These are phyloP conservation scores for Kluyveromyces starmeri DNA, from an alignment of 805 yeast genomes.

Conservation along the genomic window DNA sequence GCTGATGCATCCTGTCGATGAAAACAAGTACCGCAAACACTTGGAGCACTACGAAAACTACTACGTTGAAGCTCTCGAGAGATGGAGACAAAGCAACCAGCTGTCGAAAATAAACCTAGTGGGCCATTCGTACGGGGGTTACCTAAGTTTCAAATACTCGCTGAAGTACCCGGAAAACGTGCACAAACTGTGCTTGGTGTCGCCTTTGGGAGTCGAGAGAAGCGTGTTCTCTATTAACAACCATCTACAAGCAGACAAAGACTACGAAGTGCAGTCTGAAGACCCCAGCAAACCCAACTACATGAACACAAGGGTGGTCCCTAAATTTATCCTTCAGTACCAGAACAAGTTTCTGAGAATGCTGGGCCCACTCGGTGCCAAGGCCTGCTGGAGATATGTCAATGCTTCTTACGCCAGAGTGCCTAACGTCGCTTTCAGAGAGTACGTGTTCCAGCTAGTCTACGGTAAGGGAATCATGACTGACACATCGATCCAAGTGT, in stretches of 20 bases:
- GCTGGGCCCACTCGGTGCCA: slow-evolving; percentile 36
- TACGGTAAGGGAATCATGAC: slow-evolving; percentile 16
- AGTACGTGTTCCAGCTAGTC: slow-evolving; percentile 19
- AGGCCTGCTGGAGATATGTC: slow-evolving; percentile 28
- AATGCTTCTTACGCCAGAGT: slow-evolving; percentile 23
- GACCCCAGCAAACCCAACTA: slow-evolving; percentile 33
- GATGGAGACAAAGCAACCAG: slow-evolving; percentile 46
- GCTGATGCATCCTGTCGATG: slow-evolving; percentile 15
- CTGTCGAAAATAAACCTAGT: slow-evolving; percentile 50
- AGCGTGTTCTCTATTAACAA: slow-evolving; percentile 49
- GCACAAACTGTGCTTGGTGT: slow-evolving; percentile 47
- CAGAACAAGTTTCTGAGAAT: slow-evolving; percentile 42
- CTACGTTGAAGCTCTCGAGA: slow-evolving; percentile 51
- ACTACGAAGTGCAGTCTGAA: slow-evolving; percentile 30
- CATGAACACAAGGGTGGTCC: slow-evolving; percentile 24
- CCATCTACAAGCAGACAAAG: slow-evolving; percentile 10
- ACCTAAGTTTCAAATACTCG: slow-evolving; percentile 57
- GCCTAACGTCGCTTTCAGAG: slow-evolving; percentile 20
- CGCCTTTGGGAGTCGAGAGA: slow-evolving; percentile 76
- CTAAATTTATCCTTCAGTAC: slow-evolving; percentile 24
- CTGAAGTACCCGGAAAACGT: slow-evolving; percentile 48
- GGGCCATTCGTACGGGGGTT: slow-evolving; percentile 79
- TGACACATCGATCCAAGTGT: slow-evolving; percentile 19
- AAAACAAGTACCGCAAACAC: slow-evolving; percentile 11
- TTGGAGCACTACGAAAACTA: slow-evolving; percentile 41